Conservation (phyloP, 2,329 filamentous ascomycete genomes). For the Laburnicola sp. region DNA sequence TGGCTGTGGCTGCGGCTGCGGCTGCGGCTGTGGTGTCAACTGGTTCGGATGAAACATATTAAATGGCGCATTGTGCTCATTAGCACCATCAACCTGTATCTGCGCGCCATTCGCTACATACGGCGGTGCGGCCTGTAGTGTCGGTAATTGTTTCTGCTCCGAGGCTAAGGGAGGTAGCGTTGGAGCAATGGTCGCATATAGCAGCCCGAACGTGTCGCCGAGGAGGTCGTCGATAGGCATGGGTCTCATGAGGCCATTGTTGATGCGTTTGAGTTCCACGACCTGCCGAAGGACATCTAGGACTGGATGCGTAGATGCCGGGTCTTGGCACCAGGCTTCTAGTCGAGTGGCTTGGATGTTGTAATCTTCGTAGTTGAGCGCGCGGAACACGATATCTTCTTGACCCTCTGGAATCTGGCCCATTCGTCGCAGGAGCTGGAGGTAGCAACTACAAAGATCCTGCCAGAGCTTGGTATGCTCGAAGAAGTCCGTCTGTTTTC, state of each 20-base stretch:
- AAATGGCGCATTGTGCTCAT: constrained; percentile 27
- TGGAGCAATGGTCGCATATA: constrained; percentile 70
- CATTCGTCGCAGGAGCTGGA: constrained; percentile 61
- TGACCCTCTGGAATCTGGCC: constrained; percentile 62
- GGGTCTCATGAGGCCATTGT: constrained; percentile 83
- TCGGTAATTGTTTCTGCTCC: constrained; percentile 37
- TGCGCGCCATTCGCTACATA: constrained; percentile 39
- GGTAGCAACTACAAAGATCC: constrained; percentile 61
- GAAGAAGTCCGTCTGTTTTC: constrained; percentile 75
- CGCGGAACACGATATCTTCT: constrained; percentile 67
- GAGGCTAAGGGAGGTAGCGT: constrained; percentile 57
- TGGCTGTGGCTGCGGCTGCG: constrained; percentile 22
- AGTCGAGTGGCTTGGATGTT: constrained; percentile 61
- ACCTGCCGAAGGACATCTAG: constrained; percentile 68
- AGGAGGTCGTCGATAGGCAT: constrained; percentile 90
- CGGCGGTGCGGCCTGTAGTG: constrained; percentile 21
- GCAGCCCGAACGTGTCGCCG: constrained; percentile 79
- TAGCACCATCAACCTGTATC: constrained; percentile 35
- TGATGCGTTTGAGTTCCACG: constrained; percentile 75
- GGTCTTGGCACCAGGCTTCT: constrained; percentile 60
- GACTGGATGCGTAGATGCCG: constrained; percentile 52
- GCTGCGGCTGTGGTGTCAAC: too few species aligned
- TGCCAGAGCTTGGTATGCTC: constrained; percentile 66
- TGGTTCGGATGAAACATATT: constrained; percentile 33
- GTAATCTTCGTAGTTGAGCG: constrained; percentile 67